A percentile compares a stretch with the other conserved stretches of the same genome.
Conservation (phyloP, 495 filamentous ascomycete species). For the Cenococcum geophilum region DNA sequence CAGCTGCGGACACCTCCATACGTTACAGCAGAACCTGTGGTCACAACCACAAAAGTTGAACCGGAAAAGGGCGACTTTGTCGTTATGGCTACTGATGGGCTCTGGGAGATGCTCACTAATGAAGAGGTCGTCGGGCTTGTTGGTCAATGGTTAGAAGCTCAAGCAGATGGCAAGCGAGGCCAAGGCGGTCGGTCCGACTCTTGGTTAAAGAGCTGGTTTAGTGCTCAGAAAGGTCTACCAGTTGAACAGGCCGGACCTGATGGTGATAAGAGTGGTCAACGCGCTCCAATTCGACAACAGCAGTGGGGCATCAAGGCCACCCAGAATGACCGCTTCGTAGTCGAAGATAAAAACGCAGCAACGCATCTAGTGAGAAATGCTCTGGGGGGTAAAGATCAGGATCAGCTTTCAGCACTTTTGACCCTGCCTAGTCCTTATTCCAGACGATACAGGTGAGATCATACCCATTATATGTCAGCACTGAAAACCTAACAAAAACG, state of each 20-base stretch:
- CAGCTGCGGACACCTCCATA: conserved; percentile 87
- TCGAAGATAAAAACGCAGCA: conserved; percentile 92
- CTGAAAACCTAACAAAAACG: too few species aligned
- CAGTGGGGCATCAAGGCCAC: conserved; percentile 66
- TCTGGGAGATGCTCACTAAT: conserved; percentile 99
- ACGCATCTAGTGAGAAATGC: conserved; percentile 96
- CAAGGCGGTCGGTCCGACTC: conserved; percentile 33
- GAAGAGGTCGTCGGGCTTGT: conserved; percentile 97
- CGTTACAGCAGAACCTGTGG: conserved; percentile 90
- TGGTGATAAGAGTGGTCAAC: conserved; percentile 39
- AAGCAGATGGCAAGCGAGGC: conserved; percentile 37
- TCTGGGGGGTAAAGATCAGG: conserved; percentile 84
- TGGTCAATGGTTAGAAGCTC: conserved; percentile 83
- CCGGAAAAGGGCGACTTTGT: conserved; percentile 89
- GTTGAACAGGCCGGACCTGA: conserved; percentile 49
- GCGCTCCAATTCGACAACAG: conserved; percentile 72
- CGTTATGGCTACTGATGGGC: conserved; percentile 91
- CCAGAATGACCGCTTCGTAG: conserved; percentile 73
- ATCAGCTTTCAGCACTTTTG: conserved; percentile 89
- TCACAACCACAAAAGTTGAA: conserved; percentile 92
- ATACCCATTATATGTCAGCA: too few species aligned
- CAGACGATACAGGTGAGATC: conserved; percentile 71
- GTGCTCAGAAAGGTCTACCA: conserved; percentile 47
- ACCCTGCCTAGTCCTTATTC: conserved; percentile 89
- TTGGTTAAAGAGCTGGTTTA: conserved; percentile 55